Evolutionary conservation across 2,329 filamentous ascomycete species (phyloP), one percentile per base, ranked within the genome.

Genomic region (Colletotrichum plurivorum): DNA sequence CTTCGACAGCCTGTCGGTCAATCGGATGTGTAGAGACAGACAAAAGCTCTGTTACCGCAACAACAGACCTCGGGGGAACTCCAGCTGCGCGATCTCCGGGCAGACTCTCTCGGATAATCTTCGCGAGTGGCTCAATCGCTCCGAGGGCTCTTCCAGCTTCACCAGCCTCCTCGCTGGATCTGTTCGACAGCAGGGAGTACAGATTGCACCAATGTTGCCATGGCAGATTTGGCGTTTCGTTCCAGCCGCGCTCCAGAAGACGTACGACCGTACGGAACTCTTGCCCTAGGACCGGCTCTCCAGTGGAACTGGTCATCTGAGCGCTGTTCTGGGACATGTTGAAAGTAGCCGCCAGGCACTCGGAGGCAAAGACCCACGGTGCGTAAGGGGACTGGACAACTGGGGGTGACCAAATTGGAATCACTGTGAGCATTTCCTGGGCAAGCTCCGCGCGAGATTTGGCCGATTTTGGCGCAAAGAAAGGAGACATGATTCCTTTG

Each of bases 51-150:
- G 79, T 77, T 1, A 81, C 74, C 10, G 79, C 81, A 22, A 75
- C 76, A 13, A 84, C 70, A 0, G 76, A 72, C 20, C 76, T 81
- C 5, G 75, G 31, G 3, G 74, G 62, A 8, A 76, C 48, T 3
- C 67, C 54, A 4, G 73, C 68, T 3, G 67, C 18, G 18, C 71
- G 60, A 39, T 76, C 69, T 22, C 71, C 67, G 27, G 75, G 58
- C 1, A 76, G 73, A 70, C 72, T 79, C 63, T 84, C 83, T 45
- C 83, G 73, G 5, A 92, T 72, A 1, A 79, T 75, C 72, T 88
- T 90, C 0, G 93, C 88, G 4, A 96, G 75, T 1, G 92, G 92
- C 70, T 97, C 94, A 46, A 95, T 83, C 1, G 94, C 84, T 25
- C 88, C 87, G 57, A 93, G 83, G 5, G 90, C 88, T 48, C 91